Base-by-base conservation (phyloP, 768 basidiomycete species). In the Lactarius vividus region DNA sequence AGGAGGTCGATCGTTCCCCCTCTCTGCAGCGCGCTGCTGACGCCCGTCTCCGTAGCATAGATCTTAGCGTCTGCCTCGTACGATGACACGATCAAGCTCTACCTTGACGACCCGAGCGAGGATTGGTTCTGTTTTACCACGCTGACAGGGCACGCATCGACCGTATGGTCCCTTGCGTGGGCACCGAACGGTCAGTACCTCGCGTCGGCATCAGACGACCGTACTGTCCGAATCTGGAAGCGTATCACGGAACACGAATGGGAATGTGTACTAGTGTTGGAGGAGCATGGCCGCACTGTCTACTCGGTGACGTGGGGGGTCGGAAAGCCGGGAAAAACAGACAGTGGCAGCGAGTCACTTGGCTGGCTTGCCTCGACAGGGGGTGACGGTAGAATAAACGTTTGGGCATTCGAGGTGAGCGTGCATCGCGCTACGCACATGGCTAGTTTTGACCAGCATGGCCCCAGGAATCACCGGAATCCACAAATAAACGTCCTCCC, bases 1-100 rank as follows among this genome's bases (percentile, higher is more conserved):
- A 98, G 79, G 96, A 98, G 87, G 94, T 28, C 58, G 57, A 57
- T 60, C 55, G 68, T 40, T 57, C 42, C 31, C 52, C 54, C 23
- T 26, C 53, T 29, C 31, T 35, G 55, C 40, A 49, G 68, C 29
- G 59, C 58, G 55, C 31, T 58, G 54, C 49, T 62, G 44, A 68
- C 62, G 58, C 68, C 66, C 68, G 54, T 70, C 71, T 68, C 57
- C 66, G 57, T 70, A 74, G 71, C 66, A 72, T 77, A 96, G 92
- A 93, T 98, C 68, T 87, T 99, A 62, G 96, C 96, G 31, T 98
- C 96, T 2, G 92, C 87, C 4, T 98, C 96, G 0, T 99, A 98
- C 77, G 97, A 99, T 73, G 96, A 98, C 71, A 94, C 91, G 2
- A 90, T 99, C 75, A 94, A 92, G 67, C 85, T 99, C 33, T 95